Percentiles rank a stretch among this genome's conserved stretches.
phyloP scores from a whole-genome alignment of 768 basidiomycete genomes.

The Crucibulum laeve region DNA sequence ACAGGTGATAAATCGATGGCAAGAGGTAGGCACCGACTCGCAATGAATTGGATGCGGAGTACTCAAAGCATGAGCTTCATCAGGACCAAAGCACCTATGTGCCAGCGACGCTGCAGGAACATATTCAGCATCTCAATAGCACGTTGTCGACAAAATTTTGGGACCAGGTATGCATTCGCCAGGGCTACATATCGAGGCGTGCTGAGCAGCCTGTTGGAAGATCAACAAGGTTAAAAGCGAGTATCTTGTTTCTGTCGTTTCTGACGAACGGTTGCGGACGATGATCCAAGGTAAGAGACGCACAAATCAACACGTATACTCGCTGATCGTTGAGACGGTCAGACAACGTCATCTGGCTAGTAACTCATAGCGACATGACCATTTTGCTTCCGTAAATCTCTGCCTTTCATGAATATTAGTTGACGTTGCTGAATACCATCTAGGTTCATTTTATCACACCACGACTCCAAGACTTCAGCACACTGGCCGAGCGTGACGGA shows the following conservation, averaged over 20 bases:
- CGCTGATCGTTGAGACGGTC: neutral
- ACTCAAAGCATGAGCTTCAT: neutral
- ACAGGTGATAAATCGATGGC: neutral
- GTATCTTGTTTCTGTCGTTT: conserved; percentile 9
- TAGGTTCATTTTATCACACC: conserved; percentile 23
- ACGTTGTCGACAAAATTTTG: conserved; percentile 1
- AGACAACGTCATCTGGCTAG: conserved; percentile 23
- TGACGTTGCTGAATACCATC: neutral
- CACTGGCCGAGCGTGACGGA: conserved; percentile 17
- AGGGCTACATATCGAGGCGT: neutral
- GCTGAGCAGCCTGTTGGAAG: conserved; percentile 6
- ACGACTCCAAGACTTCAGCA: conserved; percentile 17
- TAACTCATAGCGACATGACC: conserved; percentile 16
- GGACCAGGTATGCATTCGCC: conserved; percentile 10
- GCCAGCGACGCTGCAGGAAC: neutral
- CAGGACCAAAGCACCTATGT: neutral
- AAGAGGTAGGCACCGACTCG: conserved; percentile 3
- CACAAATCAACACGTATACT: neutral
- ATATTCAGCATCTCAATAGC: neutral
- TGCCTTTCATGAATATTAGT: neutral
- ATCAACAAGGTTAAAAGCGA: conserved; percentile 12
- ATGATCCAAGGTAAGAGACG: conserved; percentile 17
- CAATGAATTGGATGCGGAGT: neutral
- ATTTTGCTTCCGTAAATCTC: conserved; percentile 20
- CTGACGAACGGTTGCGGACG: conserved; percentile 11